Evolutionary conservation across 805 yeast genomes (phyloP).

Genomic region (Metschnikowia santaceciliae): DNA sequence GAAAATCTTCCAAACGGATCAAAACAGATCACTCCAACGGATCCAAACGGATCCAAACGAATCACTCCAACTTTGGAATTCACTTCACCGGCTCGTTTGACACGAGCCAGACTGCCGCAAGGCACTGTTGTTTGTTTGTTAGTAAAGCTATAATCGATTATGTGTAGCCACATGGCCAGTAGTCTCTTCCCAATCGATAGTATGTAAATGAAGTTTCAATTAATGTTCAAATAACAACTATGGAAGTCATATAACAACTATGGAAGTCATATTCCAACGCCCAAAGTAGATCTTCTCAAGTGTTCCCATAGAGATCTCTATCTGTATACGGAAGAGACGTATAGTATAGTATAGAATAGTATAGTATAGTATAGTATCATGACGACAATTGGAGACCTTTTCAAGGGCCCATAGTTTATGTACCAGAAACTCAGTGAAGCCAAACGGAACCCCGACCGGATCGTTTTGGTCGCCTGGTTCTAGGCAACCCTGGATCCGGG

Average conservation of each 20-base stretch:
- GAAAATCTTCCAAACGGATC: too few species aligned
- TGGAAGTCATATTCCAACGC: too few species aligned
- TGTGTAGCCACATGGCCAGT: not conserved
- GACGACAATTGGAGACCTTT: not conserved
- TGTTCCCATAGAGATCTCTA: too few species aligned
- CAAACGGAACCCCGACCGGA: not conserved
- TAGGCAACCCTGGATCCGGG: conserved; percentile 50
- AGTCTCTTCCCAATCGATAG: too few species aligned
- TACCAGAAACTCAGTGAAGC: not conserved
- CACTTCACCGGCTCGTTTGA: conserved; percentile 2
- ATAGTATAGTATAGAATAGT: too few species aligned
- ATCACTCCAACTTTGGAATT: not conserved
- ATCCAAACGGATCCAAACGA: too few species aligned
- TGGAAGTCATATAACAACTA: too few species aligned
- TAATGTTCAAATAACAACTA: too few species aligned
- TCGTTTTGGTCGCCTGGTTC: too few species aligned
- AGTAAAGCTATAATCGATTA: not conserved
- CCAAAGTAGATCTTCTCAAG: too few species aligned
- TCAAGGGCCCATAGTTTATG: not conserved
- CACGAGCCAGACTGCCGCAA: not conserved
- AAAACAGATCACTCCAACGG: too few species aligned
- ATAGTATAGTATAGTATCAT: not conserved
- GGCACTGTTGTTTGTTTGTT: conserved; percentile 1
- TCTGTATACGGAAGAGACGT: not conserved
- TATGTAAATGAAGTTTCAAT: too few species aligned